phyloP scores from a whole-genome alignment of 2,329 filamentous ascomycete genomes.

The Colletotrichum filicis region DNA sequence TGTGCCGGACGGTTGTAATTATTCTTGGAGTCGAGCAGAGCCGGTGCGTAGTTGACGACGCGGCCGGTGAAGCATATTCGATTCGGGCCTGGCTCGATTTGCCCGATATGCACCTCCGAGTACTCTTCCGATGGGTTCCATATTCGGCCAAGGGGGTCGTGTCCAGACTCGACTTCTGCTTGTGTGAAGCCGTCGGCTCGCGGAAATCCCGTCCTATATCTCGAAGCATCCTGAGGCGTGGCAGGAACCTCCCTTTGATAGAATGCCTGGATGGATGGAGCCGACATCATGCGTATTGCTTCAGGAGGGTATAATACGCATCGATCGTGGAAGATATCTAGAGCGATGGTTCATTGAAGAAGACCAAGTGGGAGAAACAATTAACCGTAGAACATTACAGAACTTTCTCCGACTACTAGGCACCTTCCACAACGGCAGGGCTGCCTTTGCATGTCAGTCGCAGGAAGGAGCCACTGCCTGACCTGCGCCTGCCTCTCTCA shows the following conservation, averaged over 20 bases:
- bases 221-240: background rate
- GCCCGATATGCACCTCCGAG: constrained; percentile 56
- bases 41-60: constrained; percentile 64
- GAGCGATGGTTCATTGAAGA: background rate
- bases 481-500: background rate
- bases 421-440: background rate
- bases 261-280: constrained; percentile 48
- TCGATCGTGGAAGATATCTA: background rate
- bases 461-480: background rate
- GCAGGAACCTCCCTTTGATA: constrained; percentile 42
- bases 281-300: constrained; percentile 17
- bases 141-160: constrained; percentile 48
- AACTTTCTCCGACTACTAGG: background rate
- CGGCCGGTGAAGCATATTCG: constrained; percentile 64
- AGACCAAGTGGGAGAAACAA: background rate
- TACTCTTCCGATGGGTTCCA: constrained; percentile 58
- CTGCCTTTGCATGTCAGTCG: background rate
- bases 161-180: constrained; percentile 52
- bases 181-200: constrained; percentile 64
- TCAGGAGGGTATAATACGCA: background rate
- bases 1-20: constrained; percentile 56
- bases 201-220: constrained; percentile 23
- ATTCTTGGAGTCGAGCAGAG: constrained; percentile 46
- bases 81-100: constrained; percentile 60
- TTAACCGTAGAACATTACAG: background rate